Evolutionary conservation across 352 stramenopile genomes (phyloP).

Genomic region (Pythium rhizo-oryzae): DNA sequence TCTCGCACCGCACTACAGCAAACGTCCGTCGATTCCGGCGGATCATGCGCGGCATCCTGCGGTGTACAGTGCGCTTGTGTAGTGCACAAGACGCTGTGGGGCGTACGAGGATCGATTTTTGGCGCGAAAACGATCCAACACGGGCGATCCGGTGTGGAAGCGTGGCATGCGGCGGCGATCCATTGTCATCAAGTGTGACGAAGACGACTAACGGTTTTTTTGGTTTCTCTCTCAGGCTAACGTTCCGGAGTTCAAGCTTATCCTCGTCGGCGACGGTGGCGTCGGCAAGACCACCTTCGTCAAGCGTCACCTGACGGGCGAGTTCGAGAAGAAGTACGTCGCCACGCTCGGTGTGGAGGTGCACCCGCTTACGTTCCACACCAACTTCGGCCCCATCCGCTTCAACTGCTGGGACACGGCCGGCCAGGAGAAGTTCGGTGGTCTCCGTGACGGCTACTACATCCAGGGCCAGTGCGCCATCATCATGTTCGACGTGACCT

Average conservation of each 20-base stretch:
- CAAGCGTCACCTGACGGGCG: conserved; percentile 99
- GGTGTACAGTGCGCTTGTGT: too few species aligned
- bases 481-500: conserved; percentile 99
- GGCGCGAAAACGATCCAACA: conserved; percentile 7
- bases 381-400: conserved; percentile 98
- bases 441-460: conserved; percentile 97
- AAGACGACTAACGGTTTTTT: background rate
- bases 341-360: conserved; percentile 99
- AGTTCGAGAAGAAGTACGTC: conserved; percentile 99
- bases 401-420: conserved; percentile 99
- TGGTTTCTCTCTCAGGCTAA: conserved; percentile 42
- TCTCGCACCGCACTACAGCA: too few species aligned
- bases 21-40: too few species aligned
- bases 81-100: background rate
- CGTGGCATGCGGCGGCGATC: too few species aligned
- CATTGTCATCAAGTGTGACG: background rate
- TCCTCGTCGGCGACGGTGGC: conserved; percentile 99
- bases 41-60: too few species aligned
- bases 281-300: conserved; percentile 99
- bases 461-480: conserved; percentile 99
- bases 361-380: conserved; percentile 99
- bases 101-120: conserved; percentile 1
- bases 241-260: conserved; percentile 99
- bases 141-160: background rate
- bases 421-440: conserved; percentile 99